These are phyloP conservation scores for Thozetella sp. DNA, from an alignment of 495 filamentous ascomycete species.

Conservation along the genomic window DNA sequence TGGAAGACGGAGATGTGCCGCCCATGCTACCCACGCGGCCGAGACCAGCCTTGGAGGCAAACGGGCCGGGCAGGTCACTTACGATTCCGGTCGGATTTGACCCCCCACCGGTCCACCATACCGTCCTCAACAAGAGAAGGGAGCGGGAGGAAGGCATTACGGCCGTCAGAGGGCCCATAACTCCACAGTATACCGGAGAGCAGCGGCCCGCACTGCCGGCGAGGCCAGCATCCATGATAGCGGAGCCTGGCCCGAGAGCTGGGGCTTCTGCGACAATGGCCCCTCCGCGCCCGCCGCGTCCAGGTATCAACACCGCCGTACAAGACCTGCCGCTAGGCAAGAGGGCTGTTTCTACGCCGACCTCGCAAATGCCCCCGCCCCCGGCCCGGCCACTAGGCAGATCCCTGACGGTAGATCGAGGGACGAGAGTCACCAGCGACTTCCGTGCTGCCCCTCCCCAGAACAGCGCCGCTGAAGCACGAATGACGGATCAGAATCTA, in stretches of 20 bases:
- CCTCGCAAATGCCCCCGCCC: conserved; percentile 37
- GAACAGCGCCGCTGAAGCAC: conserved; percentile 16
- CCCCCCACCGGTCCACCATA: conserved; percentile 50
- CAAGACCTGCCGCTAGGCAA: conserved; percentile 20
- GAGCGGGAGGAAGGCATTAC: conserved; percentile 41
- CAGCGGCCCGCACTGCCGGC: conserved; percentile 64
- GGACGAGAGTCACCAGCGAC: conserved; percentile 33
- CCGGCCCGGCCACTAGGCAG: conserved; percentile 43
- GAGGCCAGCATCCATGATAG: conserved; percentile 41
- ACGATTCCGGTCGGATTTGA: conserved; percentile 37
- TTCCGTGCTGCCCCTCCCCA: conserved; percentile 28
- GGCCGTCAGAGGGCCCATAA: conserved; percentile 19
- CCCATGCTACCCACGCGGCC: conserved; percentile 46
- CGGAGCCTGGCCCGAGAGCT: conserved; percentile 20
- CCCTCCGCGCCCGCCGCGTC: conserved; percentile 49
- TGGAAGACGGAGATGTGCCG: conserved; percentile 42
- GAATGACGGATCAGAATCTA: conserved; percentile 23
- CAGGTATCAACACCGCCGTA: conserved; percentile 34
- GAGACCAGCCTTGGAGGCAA: conserved; percentile 15
- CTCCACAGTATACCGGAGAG: conserved; percentile 39
- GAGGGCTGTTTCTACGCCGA: conserved; percentile 41
- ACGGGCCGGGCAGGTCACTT: conserved; percentile 18
- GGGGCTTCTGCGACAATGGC: conserved; percentile 25
- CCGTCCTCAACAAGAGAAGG: conserved; percentile 35
- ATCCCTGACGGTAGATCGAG: conserved; percentile 50